Evolutionary conservation across 345 rosid genomes (phyloP), one percentile per base, ranked within the genome.

Genomic region (Mallotus nudiflorus): DNA sequence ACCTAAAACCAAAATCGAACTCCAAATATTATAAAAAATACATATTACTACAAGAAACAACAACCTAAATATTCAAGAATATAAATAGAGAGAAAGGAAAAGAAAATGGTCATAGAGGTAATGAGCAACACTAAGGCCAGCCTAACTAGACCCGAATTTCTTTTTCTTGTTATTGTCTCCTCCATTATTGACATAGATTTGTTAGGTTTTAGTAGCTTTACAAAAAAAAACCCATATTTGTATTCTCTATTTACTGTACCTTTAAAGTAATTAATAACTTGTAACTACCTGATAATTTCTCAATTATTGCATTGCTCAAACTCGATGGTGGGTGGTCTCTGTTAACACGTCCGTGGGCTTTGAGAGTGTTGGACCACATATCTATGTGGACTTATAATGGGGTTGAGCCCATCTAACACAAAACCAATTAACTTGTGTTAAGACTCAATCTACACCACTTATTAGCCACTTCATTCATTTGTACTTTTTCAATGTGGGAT

Each of bases 121-220:
- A 61, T 85, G 75, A 62, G 92, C 92, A 22, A 88, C 91, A 48
- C 88, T 87, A 46, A 80, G 89, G 37, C 88, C 86, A 27, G 86
- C 81, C 90, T 90, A 87, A 52, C 91, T 89, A n/a, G 85, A 84
- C 44, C 95, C 91, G 70, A 84, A 84, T 55, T 55, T 78, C 42
- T 59, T 70, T 1, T 19, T 37, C 10, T 5, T 52, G 25, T 8
- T 1, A 65, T 8, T 59, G 46, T 19, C n/a, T 12, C 44, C 79
- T 39, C 75, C 78, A 70, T 57, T 46, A 61, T 2, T 68, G 51
- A 10, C 79, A 29, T 57, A 51, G 44, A 62, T 46, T 59, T 72
- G 75, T 22, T 20, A 54, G 45, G 62, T 5, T 44, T 46, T 31
- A 27, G 76, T 73, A 33, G 45, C 11, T 74, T 53, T 73, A 78